Percentiles rank a stretch among this genome's conserved stretches.
Conservation (phyloP, 805 yeast genomes). For the Saccharomycopsis olivae region DNA sequence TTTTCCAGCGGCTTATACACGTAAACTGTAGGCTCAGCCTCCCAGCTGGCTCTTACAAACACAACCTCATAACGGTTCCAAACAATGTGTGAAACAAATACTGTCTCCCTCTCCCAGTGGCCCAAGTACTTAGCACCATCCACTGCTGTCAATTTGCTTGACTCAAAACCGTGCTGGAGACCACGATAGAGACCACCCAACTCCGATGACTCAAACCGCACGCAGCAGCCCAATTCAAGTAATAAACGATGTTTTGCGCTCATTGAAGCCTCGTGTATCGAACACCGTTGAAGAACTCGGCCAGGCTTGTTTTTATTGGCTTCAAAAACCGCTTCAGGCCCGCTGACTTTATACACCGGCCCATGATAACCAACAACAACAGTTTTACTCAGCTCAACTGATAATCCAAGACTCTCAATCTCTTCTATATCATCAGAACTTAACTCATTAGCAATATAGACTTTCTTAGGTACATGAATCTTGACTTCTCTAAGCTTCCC, state of each 20-base stretch:
- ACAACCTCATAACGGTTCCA: constrained; percentile 71
- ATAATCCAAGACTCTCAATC: constrained; percentile 19
- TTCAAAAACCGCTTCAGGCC: constrained; percentile 57
- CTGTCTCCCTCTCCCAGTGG: constrained; percentile 42
- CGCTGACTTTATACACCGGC: constrained; percentile 30
- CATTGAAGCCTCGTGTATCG: constrained; percentile 66
- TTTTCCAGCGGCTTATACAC: constrained; percentile 57
- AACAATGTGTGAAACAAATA: constrained; percentile 58
- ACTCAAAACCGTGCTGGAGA: constrained; percentile 74
- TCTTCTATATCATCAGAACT: background rate
- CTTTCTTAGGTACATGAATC: constrained; percentile 62
- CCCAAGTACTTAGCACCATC: constrained; percentile 44
- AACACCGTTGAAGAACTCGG: constrained; percentile 52
- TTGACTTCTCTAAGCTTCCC: constrained; percentile 64
- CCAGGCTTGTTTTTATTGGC: constrained; percentile 44
- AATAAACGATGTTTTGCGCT: constrained; percentile 61
- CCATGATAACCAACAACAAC: constrained; percentile 56
- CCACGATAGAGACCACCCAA: constrained; percentile 85
- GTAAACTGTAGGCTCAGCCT: constrained; percentile 36
- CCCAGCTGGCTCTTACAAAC: constrained; percentile 58
- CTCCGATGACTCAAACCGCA: constrained; percentile 54
- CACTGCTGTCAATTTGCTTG: too few species aligned
- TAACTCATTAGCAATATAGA: constrained; percentile 29
- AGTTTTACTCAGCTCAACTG: constrained; percentile 49
- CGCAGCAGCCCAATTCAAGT: constrained; percentile 65